These are phyloP conservation scores for Tulasnella sp. DNA, from an alignment of 768 basidiomycete genomes.

Conservation along the genomic window DNA sequence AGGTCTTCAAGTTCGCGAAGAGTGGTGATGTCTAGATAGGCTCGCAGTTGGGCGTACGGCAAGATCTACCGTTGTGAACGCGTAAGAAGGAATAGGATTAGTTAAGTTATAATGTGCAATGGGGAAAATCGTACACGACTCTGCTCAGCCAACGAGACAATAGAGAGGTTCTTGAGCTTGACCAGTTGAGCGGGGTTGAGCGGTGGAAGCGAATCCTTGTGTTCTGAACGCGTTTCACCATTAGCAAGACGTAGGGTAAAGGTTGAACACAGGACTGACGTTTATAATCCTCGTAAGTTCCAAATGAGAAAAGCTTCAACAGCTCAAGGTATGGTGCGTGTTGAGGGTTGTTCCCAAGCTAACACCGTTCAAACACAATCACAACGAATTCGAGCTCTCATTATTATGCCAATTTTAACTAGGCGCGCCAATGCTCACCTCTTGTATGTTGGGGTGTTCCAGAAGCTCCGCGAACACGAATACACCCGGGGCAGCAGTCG, in stretches of 20 bases:
- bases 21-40: conserved; percentile 66
- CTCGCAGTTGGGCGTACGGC: conserved; percentile 69
- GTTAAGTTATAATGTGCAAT: background rate
- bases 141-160: conserved; percentile 75
- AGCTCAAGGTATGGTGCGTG: conserved; percentile 59
- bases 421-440: conserved; percentile 50
- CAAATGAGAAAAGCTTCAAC: conserved; percentile 85
- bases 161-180: conserved; percentile 90
- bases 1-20: conserved; percentile 92
- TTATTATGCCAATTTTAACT: background rate
- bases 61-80: conserved; percentile 55
- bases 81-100: conserved; percentile 19
- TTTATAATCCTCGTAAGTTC: conserved; percentile 78
- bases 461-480: conserved; percentile 90
- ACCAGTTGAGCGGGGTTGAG: conserved; percentile 68
- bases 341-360: conserved; percentile 69
- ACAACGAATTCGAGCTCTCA: background rate
- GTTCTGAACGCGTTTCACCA: conserved; percentile 45
- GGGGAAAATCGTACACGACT: conserved; percentile 58
- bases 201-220: conserved; percentile 61
- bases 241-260: background rate
- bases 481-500: conserved; percentile 82
- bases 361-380: conserved; percentile 8
- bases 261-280: conserved; percentile 42
- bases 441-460: conserved; percentile 75